Conservation (phyloP, 768 basidiomycete genomes). For the Rubroboletus satanas region DNA sequence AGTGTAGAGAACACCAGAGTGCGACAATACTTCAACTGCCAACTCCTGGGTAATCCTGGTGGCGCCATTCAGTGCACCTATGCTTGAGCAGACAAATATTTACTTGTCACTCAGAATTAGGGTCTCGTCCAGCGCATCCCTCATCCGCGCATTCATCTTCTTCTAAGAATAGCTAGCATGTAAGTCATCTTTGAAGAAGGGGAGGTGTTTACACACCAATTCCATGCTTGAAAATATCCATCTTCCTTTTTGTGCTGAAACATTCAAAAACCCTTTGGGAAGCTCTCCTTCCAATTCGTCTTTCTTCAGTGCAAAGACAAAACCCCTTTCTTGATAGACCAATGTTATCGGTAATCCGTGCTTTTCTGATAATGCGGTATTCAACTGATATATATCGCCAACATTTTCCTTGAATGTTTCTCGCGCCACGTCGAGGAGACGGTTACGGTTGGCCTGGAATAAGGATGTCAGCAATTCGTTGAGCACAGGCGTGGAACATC, state of each 20-base stretch:
- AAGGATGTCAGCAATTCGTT: background rate
- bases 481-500: background rate
- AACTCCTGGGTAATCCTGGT: slow-evolving; percentile 76
- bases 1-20: slow-evolving; percentile 82
- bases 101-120: slow-evolving; percentile 81
- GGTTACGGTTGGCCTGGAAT: slow-evolving; percentile 66
- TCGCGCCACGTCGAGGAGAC: slow-evolving; percentile 88
- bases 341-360: slow-evolving; percentile 64
- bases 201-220: slow-evolving; percentile 48
- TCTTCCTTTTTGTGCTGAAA: slow-evolving; percentile 60
- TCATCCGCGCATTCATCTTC: slow-evolving; percentile 85
- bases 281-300: slow-evolving; percentile 46
- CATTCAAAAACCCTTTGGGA: slow-evolving; percentile 71
- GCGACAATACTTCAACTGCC: slow-evolving; percentile 59
- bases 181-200: background rate
- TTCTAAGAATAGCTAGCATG: slow-evolving; percentile 44
- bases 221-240: slow-evolving; percentile 79
- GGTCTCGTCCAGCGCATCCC: slow-evolving; percentile 87
- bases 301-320: slow-evolving; percentile 70
- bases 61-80: background rate
- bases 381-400: slow-evolving; percentile 76
- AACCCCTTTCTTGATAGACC: slow-evolving; percentile 69
- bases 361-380: slow-evolving; percentile 52
- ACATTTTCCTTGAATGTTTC: slow-evolving; percentile 95
- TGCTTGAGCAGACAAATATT: slow-evolving; percentile 3